Evolutionary conservation across 371 early-diverging fungal species (phyloP), one percentile per base, ranked within the genome.

Genomic region (Mortierella sp.): DNA sequence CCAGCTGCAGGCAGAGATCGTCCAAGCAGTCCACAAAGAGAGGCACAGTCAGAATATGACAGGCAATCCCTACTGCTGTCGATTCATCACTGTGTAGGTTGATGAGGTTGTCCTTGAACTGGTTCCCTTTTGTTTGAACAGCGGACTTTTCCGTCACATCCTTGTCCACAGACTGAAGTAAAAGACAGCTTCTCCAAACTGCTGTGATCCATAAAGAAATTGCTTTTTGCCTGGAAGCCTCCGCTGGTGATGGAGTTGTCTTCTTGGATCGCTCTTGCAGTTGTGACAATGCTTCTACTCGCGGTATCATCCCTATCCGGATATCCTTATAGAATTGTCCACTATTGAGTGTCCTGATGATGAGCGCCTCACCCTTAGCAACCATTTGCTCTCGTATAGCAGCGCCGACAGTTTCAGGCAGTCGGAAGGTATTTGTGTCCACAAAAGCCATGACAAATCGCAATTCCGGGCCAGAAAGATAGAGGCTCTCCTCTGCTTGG

Each of bases 191-290:
- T 26, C 88, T 80, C 54, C 82, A 81, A 46, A 86, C 67, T 1
- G 86, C 86, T 0, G 87, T 80, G 9, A 86, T 58, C 88, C 88
- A 88, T 19, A 86, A 74, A 28, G 68, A 72, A n/a, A 81, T 61
- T 2, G 81, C 67, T 38, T 82, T 80, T 5, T 81, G 61, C 28
- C 76, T 81, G 14, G 71, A 58, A 8, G 76, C 79, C n/a, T 82
- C 72, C 9, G 61, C 26, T 3, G 80, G 54, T 1, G 54, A 50
- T 24, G 55, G 45, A 10, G 64, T 46, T 23, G 64, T 68, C 54
- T 67, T 82, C 24, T 50, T 61, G 28, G 59, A 45, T 31, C 71
- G 59, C 13, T 83, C 76, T 53, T 85, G 83, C 0, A 85, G 46
- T 46, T 82, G 82, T 21, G 81, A 54, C 1, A 83, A 57, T 8